Conservation (phyloP, 1,284 basidiomycete genomes). For the Leccinum huronense region DNA sequence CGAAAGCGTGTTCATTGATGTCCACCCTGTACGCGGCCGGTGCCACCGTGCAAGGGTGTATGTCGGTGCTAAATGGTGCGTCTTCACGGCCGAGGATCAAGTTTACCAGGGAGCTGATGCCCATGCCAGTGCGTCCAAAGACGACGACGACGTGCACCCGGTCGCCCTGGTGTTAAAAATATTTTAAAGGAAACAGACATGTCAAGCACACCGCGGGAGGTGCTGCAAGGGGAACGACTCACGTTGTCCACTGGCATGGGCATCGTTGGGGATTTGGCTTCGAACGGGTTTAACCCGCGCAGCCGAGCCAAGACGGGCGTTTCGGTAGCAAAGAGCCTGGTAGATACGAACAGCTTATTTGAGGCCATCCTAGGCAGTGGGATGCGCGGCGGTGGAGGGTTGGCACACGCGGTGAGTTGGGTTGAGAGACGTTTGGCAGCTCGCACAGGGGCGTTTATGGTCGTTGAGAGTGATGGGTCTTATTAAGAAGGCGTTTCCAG, state of each 20-base stretch:
- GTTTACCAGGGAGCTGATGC: slow-evolving; percentile 33
- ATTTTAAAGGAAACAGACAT: neutral
- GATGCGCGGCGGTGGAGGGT: neutral
- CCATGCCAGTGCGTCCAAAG: slow-evolving; percentile 36
- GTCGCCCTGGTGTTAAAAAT: slow-evolving; percentile 23
- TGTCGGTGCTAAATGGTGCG: slow-evolving; percentile 34
- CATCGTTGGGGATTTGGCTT: slow-evolving; percentile 21
- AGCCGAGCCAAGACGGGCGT: slow-evolving; percentile 26
- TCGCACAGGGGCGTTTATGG: slow-evolving; percentile 27
- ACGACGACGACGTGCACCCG: slow-evolving; percentile 33
- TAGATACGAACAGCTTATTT: slow-evolving; percentile 23
- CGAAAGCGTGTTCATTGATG: slow-evolving; percentile 32
- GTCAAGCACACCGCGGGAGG: neutral
- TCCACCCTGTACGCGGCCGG: slow-evolving; percentile 31
- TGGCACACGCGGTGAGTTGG: slow-evolving; percentile 16
- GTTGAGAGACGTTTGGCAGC: slow-evolving; percentile 17
- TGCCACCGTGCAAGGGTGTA: slow-evolving; percentile 29
- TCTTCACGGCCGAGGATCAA: slow-evolving; percentile 34
- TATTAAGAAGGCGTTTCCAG: slow-evolving; percentile 24
- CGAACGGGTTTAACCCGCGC: slow-evolving; percentile 30
- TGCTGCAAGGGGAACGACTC: slow-evolving; percentile 11
- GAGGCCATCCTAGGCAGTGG: slow-evolving; percentile 25
- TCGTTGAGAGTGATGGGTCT: slow-evolving; percentile 13
- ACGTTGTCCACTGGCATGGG: slow-evolving; percentile 35
- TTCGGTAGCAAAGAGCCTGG: slow-evolving; percentile 26